Conservation (phyloP, 2,329 filamentous ascomycete species). For the Myriosclerotinia curreyana region DNA sequence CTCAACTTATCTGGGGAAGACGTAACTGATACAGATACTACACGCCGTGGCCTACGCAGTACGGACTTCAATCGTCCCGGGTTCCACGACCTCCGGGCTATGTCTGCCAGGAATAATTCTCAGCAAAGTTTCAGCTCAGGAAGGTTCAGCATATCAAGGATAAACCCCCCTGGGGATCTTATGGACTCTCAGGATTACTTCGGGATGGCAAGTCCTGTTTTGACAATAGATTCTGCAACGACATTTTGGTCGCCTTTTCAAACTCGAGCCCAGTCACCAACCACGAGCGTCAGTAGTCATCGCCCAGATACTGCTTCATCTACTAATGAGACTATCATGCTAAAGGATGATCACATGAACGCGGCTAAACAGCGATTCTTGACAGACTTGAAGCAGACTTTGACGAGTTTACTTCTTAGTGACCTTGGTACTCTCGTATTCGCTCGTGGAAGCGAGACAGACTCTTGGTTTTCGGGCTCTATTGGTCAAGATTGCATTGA, state of each 20-base stretch:
- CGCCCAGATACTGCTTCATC: slow-evolving; percentile 65
- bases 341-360: slow-evolving; percentile 51
- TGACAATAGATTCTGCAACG: slow-evolving; percentile 70
- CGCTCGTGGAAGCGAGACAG: slow-evolving; percentile 82
- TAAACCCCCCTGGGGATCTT: slow-evolving; percentile 59
- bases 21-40: slow-evolving; percentile 31
- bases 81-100: slow-evolving; percentile 55
- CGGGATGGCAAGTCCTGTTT: slow-evolving; percentile 62
- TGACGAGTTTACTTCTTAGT: slow-evolving; percentile 82
- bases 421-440: slow-evolving; percentile 86
- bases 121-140: slow-evolving; percentile 69
- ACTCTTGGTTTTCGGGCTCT: slow-evolving; percentile 72
- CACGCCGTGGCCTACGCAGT: slow-evolving; percentile 40
- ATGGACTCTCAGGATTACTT: slow-evolving; percentile 71
- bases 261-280: slow-evolving; percentile 59
- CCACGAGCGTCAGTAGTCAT: slow-evolving; percentile 58
- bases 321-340: slow-evolving; percentile 63
- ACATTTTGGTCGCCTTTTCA: slow-evolving; percentile 92
- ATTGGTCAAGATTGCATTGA: slow-evolving; percentile 65
- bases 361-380: slow-evolving; percentile 78
- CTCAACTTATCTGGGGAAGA: slow-evolving; percentile 49
- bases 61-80: slow-evolving; percentile 49
- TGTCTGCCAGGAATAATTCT: slow-evolving; percentile 61
- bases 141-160: slow-evolving; percentile 58
- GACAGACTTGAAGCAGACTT: slow-evolving; percentile 69